Evolutionary conservation across 805 yeast genomes (phyloP).

Genomic region (Saturnispora silvae): DNA sequence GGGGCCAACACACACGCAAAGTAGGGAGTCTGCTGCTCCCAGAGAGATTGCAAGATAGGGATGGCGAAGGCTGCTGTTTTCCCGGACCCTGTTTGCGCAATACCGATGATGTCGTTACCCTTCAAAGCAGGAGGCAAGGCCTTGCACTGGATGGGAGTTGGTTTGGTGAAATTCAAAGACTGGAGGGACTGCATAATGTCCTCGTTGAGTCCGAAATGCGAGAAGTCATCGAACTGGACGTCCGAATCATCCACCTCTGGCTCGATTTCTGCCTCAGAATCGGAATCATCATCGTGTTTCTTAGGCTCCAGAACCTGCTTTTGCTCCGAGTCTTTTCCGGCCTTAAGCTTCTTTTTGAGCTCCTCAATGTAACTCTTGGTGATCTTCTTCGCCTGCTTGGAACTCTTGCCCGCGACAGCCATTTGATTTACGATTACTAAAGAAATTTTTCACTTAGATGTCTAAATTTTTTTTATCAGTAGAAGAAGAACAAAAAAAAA

Average conservation of each 20-base stretch:
- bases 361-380: slow-evolving; percentile 20
- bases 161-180: slow-evolving; percentile 61
- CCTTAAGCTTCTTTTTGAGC: slow-evolving; percentile 21
- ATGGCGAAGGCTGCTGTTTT: slow-evolving; percentile 98
- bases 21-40: slow-evolving; percentile 82
- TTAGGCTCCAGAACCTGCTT: slow-evolving; percentile 24
- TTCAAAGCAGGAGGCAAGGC: slow-evolving; percentile 84
- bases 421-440: background rate
- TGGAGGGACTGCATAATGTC: slow-evolving; percentile 75
- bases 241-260: slow-evolving; percentile 8
- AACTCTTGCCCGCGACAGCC: slow-evolving; percentile 5
- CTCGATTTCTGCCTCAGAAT: slow-evolving; percentile 12
- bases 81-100: slow-evolving; percentile 97
- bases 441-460: background rate
- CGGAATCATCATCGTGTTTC: slow-evolving; percentile 12
- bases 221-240: slow-evolving; percentile 26
- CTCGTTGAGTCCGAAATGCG: slow-evolving; percentile 56
- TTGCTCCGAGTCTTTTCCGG: slow-evolving; percentile 11
- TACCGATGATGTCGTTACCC: slow-evolving; percentile 88
- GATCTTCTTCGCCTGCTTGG: slow-evolving; percentile 10
- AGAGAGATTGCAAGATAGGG: slow-evolving; percentile 82
- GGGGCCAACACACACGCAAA: slow-evolving; percentile 85
- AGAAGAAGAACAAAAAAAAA: too few relatives aligned
- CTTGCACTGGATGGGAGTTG: slow-evolving; percentile 90
- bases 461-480: too few relatives aligned